These are phyloP conservation scores for Amesomyces nigricolor DNA, from an alignment of 2,329 filamentous ascomycete genomes.

Conservation along the genomic window DNA sequence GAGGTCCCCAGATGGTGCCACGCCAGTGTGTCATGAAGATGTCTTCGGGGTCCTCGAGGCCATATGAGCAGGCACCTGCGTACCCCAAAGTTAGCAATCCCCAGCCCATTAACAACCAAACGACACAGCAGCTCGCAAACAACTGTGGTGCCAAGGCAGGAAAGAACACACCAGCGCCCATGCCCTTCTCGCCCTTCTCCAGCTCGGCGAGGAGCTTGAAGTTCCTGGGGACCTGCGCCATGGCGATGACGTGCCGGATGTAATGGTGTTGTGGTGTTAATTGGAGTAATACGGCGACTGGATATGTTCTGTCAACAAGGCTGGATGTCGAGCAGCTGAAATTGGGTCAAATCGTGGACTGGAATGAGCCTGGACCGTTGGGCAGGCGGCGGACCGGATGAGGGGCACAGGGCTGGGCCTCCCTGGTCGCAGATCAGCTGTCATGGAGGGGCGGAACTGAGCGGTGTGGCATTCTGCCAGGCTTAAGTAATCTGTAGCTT, in stretches of 20 bases:
- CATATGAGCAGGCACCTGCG: constrained; percentile 91
- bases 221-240: constrained; percentile 74
- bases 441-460: constrained; percentile 2
- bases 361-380: background rate
- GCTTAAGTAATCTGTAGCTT: constrained; percentile 13
- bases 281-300: background rate
- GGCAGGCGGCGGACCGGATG: background rate
- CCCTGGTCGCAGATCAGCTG: constrained; percentile 4
- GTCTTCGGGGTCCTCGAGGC: constrained; percentile 88
- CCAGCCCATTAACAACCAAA: background rate
- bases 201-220: constrained; percentile 95
- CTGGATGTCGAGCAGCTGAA: background rate
- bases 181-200: constrained; percentile 97
- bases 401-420: background rate
- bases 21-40: constrained; percentile 98
- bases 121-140: background rate
- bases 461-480: constrained; percentile 23
- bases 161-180: constrained; percentile 68
- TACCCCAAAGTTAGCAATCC: background rate
- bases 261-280: background rate
- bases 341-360: background rate
- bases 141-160: background rate
- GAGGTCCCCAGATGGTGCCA: constrained; percentile 92
- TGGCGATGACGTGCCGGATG: constrained; percentile 17
- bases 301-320: background rate